Conservation (phyloP, 768 basidiomycete genomes). For the Trametes cinnabarina region DNA sequence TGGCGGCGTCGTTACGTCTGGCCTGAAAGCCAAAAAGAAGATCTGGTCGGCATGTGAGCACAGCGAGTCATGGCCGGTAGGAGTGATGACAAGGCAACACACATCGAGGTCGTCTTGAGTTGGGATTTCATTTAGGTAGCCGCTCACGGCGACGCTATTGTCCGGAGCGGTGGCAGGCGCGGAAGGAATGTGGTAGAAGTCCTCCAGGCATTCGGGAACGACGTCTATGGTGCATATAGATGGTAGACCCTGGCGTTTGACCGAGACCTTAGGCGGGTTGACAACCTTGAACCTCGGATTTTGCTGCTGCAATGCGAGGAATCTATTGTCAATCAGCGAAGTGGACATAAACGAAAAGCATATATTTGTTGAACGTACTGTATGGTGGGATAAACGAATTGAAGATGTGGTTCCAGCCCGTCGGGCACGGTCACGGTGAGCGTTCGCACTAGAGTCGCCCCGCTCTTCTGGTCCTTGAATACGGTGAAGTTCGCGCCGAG, state of each 20-base stretch:
- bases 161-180: slow-evolving; percentile 27
- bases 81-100: not conserved
- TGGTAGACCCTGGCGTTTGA: not conserved
- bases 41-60: slow-evolving; percentile 37
- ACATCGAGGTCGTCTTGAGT: slow-evolving; percentile 30
- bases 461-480: slow-evolving; percentile 24
- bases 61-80: too few species aligned
- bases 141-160: slow-evolving; percentile 31
- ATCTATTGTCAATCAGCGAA: not conserved
- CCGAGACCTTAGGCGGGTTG: slow-evolving; percentile 16
- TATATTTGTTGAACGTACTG: too few species aligned
- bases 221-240: not conserved
- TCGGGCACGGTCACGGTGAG: slow-evolving; percentile 36
- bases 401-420: slow-evolving; percentile 29
- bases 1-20: slow-evolving; percentile 20
- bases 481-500: slow-evolving; percentile 1
- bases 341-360: too few species aligned
- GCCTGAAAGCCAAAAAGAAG: slow-evolving; percentile 27
- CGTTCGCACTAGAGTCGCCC: slow-evolving; percentile 32
- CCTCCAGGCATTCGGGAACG: slow-evolving; percentile 28
- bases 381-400: slow-evolving; percentile 32
- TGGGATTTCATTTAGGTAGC: slow-evolving; percentile 31
- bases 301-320: not conserved
- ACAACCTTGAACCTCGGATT: not conserved
- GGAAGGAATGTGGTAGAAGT: slow-evolving; percentile 35